Evolutionary conservation across 495 filamentous ascomycete genomes (phyloP).

Genomic region (Penicillium ucsense): DNA sequence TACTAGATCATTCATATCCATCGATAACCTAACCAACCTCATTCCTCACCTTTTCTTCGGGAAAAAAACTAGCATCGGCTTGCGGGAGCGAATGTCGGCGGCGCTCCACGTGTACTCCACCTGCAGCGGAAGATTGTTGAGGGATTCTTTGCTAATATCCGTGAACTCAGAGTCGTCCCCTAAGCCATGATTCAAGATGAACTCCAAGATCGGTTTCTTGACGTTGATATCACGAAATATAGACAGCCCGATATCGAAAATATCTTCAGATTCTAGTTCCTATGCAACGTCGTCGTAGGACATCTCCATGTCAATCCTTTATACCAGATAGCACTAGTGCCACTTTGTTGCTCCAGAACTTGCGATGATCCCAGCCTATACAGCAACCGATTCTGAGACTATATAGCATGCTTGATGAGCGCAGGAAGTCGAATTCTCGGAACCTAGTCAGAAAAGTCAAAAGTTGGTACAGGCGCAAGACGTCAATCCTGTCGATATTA

Average conservation of each 20-base stretch:
- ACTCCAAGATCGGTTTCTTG: slow-evolving; percentile 2
- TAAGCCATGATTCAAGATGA: slow-evolving; percentile 3
- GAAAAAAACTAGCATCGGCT: slow-evolving; percentile 12
- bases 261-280: slow-evolving; percentile 5
- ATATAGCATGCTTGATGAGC: no score
- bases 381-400: no score
- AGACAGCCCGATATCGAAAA: slow-evolving; percentile 5
- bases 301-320: not conserved
- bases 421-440: no score
- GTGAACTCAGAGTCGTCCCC: slow-evolving; percentile 1
- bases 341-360: no score
- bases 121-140: slow-evolving; percentile 4
- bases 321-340: no score
- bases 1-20: slow-evolving; percentile 25
- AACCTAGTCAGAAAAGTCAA: no score
- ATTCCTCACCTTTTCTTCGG: slow-evolving; percentile 26
- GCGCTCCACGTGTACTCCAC: slow-evolving; percentile 4
- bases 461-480: no score
- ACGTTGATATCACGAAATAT: slow-evolving; percentile 3
- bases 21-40: slow-evolving; percentile 29
- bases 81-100: slow-evolving; percentile 4
- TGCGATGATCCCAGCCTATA: no score
- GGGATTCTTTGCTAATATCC: slow-evolving; percentile 5
- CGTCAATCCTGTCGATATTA: no score
- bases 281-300: slow-evolving; percentile 10